Percentiles rank a stretch among this genome's conserved stretches.
These are phyloP conservation scores for Annona squamosa DNA, from an alignment of 164 flowering plant genomes.

Conservation along the genomic window DNA sequence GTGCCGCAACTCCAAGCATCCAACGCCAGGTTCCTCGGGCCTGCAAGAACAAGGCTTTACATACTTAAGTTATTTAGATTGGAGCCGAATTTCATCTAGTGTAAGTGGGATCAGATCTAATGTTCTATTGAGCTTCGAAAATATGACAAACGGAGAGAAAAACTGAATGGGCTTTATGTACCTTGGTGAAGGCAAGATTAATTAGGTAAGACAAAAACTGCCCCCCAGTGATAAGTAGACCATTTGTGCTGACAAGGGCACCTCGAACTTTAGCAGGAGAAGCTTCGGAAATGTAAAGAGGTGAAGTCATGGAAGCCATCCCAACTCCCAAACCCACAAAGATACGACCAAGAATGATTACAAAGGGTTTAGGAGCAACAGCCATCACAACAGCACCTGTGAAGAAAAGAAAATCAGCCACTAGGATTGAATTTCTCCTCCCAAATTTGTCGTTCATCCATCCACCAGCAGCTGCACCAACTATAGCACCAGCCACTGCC, in stretches of 20 bases:
- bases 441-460: slow-evolving; percentile 66
- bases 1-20: slow-evolving; percentile 92
- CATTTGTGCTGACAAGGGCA: slow-evolving; percentile 79
- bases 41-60: slow-evolving; percentile 25
- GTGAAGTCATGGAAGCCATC: slow-evolving; percentile 90
- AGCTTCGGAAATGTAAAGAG: slow-evolving; percentile 82
- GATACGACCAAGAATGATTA: slow-evolving; percentile 64
- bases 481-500: slow-evolving; percentile 92
- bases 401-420: slow-evolving; percentile 71
- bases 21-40: slow-evolving; percentile 72
- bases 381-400: slow-evolving; percentile 79
- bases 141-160: neutral
- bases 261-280: slow-evolving; percentile 88
- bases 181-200: slow-evolving; percentile 69
- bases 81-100: neutral
- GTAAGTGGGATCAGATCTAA: neutral
- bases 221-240: slow-evolving; percentile 76
- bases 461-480: slow-evolving; percentile 93
- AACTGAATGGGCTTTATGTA: slow-evolving; percentile 8
- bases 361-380: slow-evolving; percentile 45
- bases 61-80: no score
- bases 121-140: neutral
- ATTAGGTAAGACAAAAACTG: slow-evolving; percentile 72
- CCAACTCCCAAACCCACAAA: slow-evolving; percentile 85
- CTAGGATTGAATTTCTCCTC: slow-evolving; percentile 46